These are phyloP conservation scores for Starmerella gropengiesseri DNA, from an alignment of 805 yeast genomes.

Conservation along the genomic window DNA sequence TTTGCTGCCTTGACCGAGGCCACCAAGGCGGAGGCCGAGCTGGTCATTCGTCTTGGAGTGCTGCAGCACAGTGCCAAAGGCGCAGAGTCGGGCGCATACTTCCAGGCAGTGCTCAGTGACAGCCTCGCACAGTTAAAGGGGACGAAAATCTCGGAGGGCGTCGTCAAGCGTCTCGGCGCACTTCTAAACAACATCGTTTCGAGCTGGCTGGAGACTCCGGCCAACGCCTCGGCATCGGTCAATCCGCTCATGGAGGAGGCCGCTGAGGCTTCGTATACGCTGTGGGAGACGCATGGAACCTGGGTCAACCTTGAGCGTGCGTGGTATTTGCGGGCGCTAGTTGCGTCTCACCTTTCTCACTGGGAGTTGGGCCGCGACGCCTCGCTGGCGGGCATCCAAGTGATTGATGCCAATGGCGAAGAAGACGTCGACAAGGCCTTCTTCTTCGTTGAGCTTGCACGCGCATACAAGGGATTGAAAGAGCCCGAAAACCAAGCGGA, in stretches of 20 bases:
- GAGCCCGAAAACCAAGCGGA: background rate
- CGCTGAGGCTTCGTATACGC: background rate
- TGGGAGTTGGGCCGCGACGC: background rate
- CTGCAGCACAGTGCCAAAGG: background rate
- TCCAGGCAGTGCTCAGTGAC: background rate
- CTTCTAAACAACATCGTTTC: background rate
- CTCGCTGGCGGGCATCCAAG: background rate
- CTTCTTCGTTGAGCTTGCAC: background rate
- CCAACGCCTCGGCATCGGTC: background rate
- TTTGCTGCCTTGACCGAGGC: background rate
- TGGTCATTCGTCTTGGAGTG: background rate
- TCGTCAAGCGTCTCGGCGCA: background rate
- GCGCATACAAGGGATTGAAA: background rate
- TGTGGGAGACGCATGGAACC: background rate
- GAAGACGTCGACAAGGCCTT: constrained; percentile 1
- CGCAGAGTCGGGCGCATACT: background rate
- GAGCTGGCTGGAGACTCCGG: background rate
- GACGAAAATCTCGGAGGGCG: background rate
- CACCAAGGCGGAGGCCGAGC: background rate
- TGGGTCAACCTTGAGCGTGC: constrained; percentile 2
- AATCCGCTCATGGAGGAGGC: background rate
- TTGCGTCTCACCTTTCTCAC: background rate
- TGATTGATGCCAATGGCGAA: constrained; percentile 1
- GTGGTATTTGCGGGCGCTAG: constrained; percentile 2
- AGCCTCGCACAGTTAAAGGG: background rate